Percentiles rank a stretch among this genome's conserved stretches.
Evolutionary conservation across 371 early-diverging fungal species (phyloP).

Genomic region (Apophysomyces trapeziformis): DNA sequence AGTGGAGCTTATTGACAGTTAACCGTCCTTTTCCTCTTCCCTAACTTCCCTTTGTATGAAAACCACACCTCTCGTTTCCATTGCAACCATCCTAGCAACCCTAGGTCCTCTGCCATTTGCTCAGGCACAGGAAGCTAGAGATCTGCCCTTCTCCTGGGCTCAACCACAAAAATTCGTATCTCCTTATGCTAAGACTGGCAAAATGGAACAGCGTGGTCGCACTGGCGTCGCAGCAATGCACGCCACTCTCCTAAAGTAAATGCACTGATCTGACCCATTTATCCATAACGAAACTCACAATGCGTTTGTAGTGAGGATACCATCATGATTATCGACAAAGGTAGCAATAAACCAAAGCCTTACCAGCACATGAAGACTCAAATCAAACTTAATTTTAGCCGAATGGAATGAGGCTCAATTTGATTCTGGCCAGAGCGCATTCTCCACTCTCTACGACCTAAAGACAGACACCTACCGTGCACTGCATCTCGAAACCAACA

Average conservation of each 20-base stretch:
- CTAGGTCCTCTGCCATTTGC: conserved; percentile 8
- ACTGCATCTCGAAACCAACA: conserved; percentile 58
- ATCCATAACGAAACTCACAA: background rate
- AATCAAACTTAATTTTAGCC: conserved; percentile 24
- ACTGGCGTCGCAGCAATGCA: conserved; percentile 56
- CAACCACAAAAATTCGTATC: conserved; percentile 43
- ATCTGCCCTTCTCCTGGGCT: conserved; percentile 39
- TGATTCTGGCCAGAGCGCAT: conserved; percentile 55
- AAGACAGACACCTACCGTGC: conserved; percentile 48
- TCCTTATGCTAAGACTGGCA: conserved; percentile 40
- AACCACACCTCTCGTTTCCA: conserved; percentile 12
- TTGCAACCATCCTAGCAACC: conserved; percentile 5
- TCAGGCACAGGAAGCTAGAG: conserved; percentile 20
- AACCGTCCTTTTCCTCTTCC: background rate
- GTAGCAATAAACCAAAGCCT: conserved; percentile 19
- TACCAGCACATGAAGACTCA: background rate
- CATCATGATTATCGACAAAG: conserved; percentile 53
- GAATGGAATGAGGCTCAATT: conserved; percentile 55
- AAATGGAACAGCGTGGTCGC: conserved; percentile 48
- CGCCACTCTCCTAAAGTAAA: conserved; percentile 49
- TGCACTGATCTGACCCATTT: background rate
- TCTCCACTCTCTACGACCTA: conserved; percentile 57
- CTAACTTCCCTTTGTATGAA: background rate
- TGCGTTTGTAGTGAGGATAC: conserved; percentile 37
- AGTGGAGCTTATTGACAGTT: background rate